These are phyloP conservation scores for Psilocybe mexicana DNA, from an alignment of 1,284 basidiomycete genomes.

Conservation along the genomic window DNA sequence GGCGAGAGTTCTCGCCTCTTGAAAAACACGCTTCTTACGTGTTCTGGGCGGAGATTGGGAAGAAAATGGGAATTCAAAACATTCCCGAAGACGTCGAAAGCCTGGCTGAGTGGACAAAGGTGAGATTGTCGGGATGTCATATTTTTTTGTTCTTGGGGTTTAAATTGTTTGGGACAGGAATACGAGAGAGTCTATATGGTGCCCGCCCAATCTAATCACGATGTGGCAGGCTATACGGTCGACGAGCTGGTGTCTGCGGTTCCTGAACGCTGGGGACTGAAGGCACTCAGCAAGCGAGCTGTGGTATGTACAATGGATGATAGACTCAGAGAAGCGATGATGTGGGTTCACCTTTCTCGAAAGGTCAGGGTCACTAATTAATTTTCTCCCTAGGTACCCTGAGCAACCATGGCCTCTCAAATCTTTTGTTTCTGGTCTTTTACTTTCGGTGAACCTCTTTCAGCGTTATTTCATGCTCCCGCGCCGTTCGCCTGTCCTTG, in stretches of 20 bases:
- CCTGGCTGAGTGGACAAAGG: constrained; percentile 36
- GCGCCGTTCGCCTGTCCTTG: constrained; percentile 25
- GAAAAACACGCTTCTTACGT: constrained; percentile 36
- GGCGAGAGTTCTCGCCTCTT: constrained; percentile 37
- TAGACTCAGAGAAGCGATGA: constrained; percentile 42
- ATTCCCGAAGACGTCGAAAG: constrained; percentile 41
- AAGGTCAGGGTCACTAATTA: background rate
- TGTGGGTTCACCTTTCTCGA: constrained; percentile 31
- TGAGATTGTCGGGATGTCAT: constrained; percentile 16
- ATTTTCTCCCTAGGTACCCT: constrained; percentile 30
- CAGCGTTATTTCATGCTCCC: constrained; percentile 40
- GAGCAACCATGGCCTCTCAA: constrained; percentile 33
- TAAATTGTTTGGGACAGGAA: constrained; percentile 23
- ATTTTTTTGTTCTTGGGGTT: too few relatives aligned
- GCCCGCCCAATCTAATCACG: constrained; percentile 38
- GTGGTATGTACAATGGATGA: constrained; percentile 40
- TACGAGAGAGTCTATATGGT: constrained; percentile 43
- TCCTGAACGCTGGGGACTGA: constrained; percentile 38
- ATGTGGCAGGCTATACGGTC: constrained; percentile 37
- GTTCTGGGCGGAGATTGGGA: constrained; percentile 43
- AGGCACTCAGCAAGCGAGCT: constrained; percentile 31
- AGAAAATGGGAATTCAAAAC: constrained; percentile 41
- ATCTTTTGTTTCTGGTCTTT: constrained; percentile 20
- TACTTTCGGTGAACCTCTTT: constrained; percentile 28
- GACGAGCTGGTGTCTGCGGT: constrained; percentile 38